Evolutionary conservation across 2,329 filamentous ascomycete species (phyloP).

Genomic region (Thermothelomyces thermophilus): DNA sequence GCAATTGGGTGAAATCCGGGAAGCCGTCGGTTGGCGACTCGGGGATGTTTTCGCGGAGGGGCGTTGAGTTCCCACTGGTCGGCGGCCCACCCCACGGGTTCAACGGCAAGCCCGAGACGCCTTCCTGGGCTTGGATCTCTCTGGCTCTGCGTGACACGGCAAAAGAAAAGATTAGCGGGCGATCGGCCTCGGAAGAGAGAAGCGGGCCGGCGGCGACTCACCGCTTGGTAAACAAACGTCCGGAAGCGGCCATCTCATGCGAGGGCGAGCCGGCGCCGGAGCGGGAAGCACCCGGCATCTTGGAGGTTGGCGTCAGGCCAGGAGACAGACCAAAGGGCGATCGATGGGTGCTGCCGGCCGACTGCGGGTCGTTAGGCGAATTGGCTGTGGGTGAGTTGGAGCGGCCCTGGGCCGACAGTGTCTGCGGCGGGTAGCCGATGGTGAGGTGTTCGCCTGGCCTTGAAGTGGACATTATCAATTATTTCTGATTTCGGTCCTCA

Average conservation of each 20-base stretch:
- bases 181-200: not conserved
- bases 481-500: slow-evolving; percentile 49
- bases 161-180: slow-evolving; percentile 13
- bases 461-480: slow-evolving; percentile 91
- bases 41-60: slow-evolving; percentile 92
- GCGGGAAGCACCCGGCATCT: slow-evolving; percentile 57
- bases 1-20: slow-evolving; percentile 74
- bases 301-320: slow-evolving; percentile 51
- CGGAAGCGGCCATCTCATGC: slow-evolving; percentile 69
- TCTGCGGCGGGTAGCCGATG: slow-evolving; percentile 70
- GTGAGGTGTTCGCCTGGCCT: slow-evolving; percentile 75
- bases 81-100: slow-evolving; percentile 91
- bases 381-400: slow-evolving; percentile 77
- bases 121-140: slow-evolving; percentile 96
- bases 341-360: slow-evolving; percentile 53
- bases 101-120: slow-evolving; percentile 59
- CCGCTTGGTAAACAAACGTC: slow-evolving; percentile 85
- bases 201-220: slow-evolving; percentile 43
- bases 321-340: slow-evolving; percentile 66
- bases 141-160: slow-evolving; percentile 57
- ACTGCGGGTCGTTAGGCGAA: slow-evolving; percentile 69
- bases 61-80: slow-evolving; percentile 92
- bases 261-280: slow-evolving; percentile 94
- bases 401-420: slow-evolving; percentile 58
- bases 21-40: slow-evolving; percentile 96